phyloP scores from a whole-genome alignment of 1,284 basidiomycete genomes.

The Cutaneotrichosporon mucoides region DNA sequence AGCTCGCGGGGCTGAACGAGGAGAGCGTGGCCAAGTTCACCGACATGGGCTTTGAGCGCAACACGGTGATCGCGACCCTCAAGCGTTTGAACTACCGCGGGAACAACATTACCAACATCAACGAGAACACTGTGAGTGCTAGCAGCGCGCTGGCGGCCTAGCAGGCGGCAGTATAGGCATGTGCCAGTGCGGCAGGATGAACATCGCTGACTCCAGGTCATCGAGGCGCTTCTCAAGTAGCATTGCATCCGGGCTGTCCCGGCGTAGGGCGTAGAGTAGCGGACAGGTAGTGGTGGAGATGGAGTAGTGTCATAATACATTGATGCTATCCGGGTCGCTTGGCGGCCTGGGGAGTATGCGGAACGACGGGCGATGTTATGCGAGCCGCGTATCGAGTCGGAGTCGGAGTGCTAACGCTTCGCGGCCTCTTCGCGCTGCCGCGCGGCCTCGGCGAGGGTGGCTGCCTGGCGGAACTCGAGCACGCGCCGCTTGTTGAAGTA shows the following conservation, averaged over 20 bases:
- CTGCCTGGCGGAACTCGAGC: conserved; percentile 46
- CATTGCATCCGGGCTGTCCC: conserved; percentile 5
- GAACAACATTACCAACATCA: conserved; percentile 45
- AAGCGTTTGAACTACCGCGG: conserved; percentile 86
- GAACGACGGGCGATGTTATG: background rate
- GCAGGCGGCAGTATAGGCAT: too few species aligned
- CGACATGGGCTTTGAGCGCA: conserved; percentile 51
- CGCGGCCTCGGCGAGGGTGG: conserved; percentile 44
- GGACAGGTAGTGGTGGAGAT: conserved; percentile 3
- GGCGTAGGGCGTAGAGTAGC: background rate
- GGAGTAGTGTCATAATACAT: conserved; percentile 19
- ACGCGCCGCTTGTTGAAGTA: conserved; percentile 52
- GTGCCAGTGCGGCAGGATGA: too few species aligned
- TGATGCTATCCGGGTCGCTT: background rate
- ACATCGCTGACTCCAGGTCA: conserved; percentile 26
- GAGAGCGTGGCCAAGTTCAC: conserved; percentile 52
- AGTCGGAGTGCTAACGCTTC: conserved; percentile 6
- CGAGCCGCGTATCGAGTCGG: too few species aligned
- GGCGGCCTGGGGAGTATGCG: too few species aligned
- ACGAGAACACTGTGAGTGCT: conserved; percentile 39
- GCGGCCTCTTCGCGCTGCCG: conserved; percentile 25
- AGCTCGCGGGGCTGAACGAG: conserved; percentile 52
- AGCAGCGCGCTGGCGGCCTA: background rate
- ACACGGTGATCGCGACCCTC: conserved; percentile 69
- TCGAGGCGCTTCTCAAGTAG: conserved; percentile 45